These are phyloP conservation scores for Kazachstania africana DNA, from an alignment of 805 yeast species.

Conservation along the genomic window DNA sequence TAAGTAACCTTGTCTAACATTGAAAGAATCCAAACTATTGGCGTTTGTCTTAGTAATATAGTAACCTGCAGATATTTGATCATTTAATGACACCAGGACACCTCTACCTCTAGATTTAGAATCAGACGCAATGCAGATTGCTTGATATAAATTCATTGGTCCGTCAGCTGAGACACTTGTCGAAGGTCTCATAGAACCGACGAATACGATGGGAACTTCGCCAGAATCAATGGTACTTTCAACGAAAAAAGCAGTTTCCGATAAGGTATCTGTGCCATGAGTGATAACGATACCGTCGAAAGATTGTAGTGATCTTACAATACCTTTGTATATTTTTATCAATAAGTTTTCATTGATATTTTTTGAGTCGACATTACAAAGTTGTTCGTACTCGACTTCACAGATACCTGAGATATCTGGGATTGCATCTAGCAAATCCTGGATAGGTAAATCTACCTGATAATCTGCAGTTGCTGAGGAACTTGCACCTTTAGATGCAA, in stretches of 20 bases:
- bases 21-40: constrained; percentile 58
- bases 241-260: constrained; percentile 55
- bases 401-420: constrained; percentile 47
- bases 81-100: constrained; percentile 52
- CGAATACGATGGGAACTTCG: constrained; percentile 49
- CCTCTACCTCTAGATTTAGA: constrained; percentile 44
- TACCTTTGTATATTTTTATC: constrained; percentile 34
- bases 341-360: constrained; percentile 39
- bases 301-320: constrained; percentile 32
- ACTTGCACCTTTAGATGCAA: constrained; percentile 40
- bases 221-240: constrained; percentile 36
- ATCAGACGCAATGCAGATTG: constrained; percentile 50
- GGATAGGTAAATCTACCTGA: constrained; percentile 38
- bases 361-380: constrained; percentile 50
- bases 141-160: constrained; percentile 61
- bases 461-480: constrained; percentile 44
- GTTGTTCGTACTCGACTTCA: constrained; percentile 49
- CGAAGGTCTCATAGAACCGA: constrained; percentile 69
- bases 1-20: constrained; percentile 57
- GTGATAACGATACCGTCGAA: constrained; percentile 54
- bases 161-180: constrained; percentile 63
- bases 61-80: constrained; percentile 57
- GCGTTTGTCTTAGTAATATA: constrained; percentile 63
- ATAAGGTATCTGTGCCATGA: constrained; percentile 63
- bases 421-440: constrained; percentile 39